Evolutionary conservation across 1,284 basidiomycete species (phyloP), one percentile per base, ranked within the genome.

Genomic region (Ceratobasidium sp.): DNA sequence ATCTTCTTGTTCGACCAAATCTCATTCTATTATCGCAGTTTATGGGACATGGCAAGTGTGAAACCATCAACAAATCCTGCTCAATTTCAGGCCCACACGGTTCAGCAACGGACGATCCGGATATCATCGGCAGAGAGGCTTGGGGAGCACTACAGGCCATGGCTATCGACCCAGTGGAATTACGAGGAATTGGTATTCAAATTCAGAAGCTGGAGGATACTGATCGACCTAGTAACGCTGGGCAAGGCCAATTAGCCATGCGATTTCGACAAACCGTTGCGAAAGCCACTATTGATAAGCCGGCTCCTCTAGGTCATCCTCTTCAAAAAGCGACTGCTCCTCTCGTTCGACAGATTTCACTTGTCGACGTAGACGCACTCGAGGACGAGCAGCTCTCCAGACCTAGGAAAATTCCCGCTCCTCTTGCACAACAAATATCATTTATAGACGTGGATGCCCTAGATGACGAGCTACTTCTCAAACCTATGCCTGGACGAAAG

Each of bases 171-270:
- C 91, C 96, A 0, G 89, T 88, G 79, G 97, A 99, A 81, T 86
- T 99, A 20, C 90, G 98, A n/a, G 97, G 97, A 0, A 90, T 99
- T 71, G 96, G 95, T 0, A 93, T 99, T 33, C 95, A 96, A 82
- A 90, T 98, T n/a, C 92, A 94, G 82, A 98, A 97, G 83, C 88
- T 98, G 0, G 95, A 96, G 83, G 82, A 82, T 83, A 88, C 28
- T 78, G 40, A 68, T 44, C 17, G 28, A 81, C 79, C 70, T 28
- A 33, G 77, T 57, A 79, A 81, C 44, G 78, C 82, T 12, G 85
- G 84, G 38, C 81, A 84, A 15, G 90, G 89, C 7, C 93, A 93
- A 81, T 87, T 84, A 1, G 85, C 86, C 23, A 83, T 93, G 26
- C 85, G 87, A 0, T 94, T 94, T 83, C 87, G 86, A 73, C 57